Conservation (phyloP, 768 basidiomycete genomes). For the Rhizopogon roseolus region DNA sequence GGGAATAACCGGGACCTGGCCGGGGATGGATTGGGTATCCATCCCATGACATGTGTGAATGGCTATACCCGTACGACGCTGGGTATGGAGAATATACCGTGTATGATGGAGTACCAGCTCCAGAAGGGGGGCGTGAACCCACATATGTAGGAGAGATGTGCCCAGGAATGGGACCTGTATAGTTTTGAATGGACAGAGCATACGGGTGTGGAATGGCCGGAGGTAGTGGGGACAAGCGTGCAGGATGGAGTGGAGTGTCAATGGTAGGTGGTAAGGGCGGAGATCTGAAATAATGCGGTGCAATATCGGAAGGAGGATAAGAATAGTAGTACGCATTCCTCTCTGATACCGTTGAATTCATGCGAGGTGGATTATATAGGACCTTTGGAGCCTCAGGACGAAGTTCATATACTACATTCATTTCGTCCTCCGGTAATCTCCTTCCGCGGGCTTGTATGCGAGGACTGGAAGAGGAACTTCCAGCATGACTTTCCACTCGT, state of each 20-base stretch:
- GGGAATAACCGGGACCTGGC: not conserved
- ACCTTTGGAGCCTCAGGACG: not conserved
- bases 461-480: conserved; percentile 49
- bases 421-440: conserved; percentile 38
- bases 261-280: conserved; percentile 1
- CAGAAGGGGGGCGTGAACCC: conserved; percentile 15
- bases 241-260: conserved; percentile 15
- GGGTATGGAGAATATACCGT: conserved; percentile 30
- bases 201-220: conserved; percentile 18
- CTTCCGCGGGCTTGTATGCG: conserved; percentile 33
- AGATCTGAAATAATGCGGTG: not conserved
- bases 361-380: not conserved
- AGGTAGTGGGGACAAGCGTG: conserved; percentile 13
- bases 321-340: not conserved
- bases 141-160: conserved; percentile 21
- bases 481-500: conserved; percentile 38
- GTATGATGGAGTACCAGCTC: conserved; percentile 30
- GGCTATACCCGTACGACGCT: conserved; percentile 25
- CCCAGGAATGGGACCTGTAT: conserved; percentile 15
- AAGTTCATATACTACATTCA: conserved; percentile 14
- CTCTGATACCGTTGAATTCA: not conserved
- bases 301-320: not conserved
- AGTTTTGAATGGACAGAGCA: conserved; percentile 10
- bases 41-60: conserved; percentile 37
- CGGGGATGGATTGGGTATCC: conserved; percentile 1